phyloP scores from a whole-genome alignment of 768 basidiomycete genomes.

The Trametes punicea region DNA sequence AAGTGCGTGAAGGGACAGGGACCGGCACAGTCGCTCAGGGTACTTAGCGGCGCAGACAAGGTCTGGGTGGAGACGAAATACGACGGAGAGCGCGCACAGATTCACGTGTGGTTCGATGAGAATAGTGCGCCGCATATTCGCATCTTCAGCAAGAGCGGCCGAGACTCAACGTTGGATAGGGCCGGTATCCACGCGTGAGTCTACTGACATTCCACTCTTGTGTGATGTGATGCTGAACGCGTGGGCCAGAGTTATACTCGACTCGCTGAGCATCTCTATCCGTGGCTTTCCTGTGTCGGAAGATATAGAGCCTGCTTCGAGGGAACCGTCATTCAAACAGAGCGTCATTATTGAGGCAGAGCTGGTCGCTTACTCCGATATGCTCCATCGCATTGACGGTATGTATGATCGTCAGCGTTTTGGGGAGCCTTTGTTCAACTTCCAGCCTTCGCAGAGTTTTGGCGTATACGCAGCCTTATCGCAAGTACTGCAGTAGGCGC shows the following conservation, averaged over 20 bases:
- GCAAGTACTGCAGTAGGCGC: slow-evolving; percentile 54
- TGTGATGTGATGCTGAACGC: not conserved
- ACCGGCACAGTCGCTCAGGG: slow-evolving; percentile 50
- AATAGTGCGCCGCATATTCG: slow-evolving; percentile 47
- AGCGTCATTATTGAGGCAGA: slow-evolving; percentile 72
- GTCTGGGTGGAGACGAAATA: slow-evolving; percentile 93
- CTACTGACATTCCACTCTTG: not conserved
- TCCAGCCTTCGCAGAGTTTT: slow-evolving; percentile 55
- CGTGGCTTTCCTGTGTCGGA: not conserved
- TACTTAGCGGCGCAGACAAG: slow-evolving; percentile 38
- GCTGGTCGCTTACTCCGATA: slow-evolving; percentile 80
- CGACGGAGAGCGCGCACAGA: slow-evolving; percentile 93
- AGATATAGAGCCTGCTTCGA: not conserved
- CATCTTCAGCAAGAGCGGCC: slow-evolving; percentile 86
- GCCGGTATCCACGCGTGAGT: slow-evolving; percentile 53
- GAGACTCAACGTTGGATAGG: slow-evolving; percentile 80
- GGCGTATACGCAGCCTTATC: slow-evolving; percentile 64
- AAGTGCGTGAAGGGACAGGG: slow-evolving; percentile 76
- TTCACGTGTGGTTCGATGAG: slow-evolving; percentile 61
- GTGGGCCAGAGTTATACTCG: slow-evolving; percentile 45
- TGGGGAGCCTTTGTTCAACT: not conserved
- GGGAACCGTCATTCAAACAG: slow-evolving; percentile 7
- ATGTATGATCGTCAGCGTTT: slow-evolving; percentile 19
- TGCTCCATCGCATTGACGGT: slow-evolving; percentile 63
- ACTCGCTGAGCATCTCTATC: slow-evolving; percentile 49